Conservation (phyloP, 2,329 filamentous ascomycete genomes). For the Fusarium equiseti region DNA sequence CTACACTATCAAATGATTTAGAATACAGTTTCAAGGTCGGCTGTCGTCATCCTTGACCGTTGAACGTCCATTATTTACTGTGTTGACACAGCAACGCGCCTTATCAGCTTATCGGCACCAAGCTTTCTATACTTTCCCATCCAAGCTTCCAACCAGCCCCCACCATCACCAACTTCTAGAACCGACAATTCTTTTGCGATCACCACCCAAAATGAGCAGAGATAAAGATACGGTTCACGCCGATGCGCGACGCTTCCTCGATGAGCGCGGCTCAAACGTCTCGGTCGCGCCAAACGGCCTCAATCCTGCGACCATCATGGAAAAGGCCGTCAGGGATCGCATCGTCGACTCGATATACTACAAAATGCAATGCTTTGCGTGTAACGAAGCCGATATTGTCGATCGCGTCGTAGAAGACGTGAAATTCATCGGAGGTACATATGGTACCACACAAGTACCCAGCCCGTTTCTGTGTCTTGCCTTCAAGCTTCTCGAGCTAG, state of each 20-base stretch:
- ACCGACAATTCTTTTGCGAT: constrained; percentile 15
- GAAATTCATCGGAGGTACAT: constrained; percentile 87
- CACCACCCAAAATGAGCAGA: constrained; percentile 50
- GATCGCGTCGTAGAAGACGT: constrained; percentile 90
- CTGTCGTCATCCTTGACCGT: constrained; percentile 35
- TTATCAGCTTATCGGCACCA: constrained; percentile 51
- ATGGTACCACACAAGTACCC: constrained; percentile 85
- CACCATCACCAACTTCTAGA: constrained; percentile 31
- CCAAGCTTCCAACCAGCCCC: constrained; percentile 24
- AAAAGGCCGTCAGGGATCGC: constrained; percentile 94
- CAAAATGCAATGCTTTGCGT: constrained; percentile 97
- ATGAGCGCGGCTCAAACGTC: constrained; percentile 86
- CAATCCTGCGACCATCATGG: constrained; percentile 95
- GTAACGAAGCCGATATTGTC: constrained; percentile 86
- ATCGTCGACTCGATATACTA: constrained; percentile 97
- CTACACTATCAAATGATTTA: neutral
- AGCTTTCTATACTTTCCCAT: constrained; percentile 38
- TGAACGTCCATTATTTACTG: constrained; percentile 36
- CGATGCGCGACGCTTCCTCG: constrained; percentile 85
- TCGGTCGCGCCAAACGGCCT: constrained; percentile 85
- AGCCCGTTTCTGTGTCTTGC: constrained; percentile 93
- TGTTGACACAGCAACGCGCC: constrained; percentile 61
- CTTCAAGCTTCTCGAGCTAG: constrained; percentile 93
- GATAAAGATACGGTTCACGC: constrained; percentile 73
- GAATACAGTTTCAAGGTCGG: constrained; percentile 10